phyloP scores from a whole-genome alignment of 352 stramenopile genomes.

The Globisporangium yorkense region DNA sequence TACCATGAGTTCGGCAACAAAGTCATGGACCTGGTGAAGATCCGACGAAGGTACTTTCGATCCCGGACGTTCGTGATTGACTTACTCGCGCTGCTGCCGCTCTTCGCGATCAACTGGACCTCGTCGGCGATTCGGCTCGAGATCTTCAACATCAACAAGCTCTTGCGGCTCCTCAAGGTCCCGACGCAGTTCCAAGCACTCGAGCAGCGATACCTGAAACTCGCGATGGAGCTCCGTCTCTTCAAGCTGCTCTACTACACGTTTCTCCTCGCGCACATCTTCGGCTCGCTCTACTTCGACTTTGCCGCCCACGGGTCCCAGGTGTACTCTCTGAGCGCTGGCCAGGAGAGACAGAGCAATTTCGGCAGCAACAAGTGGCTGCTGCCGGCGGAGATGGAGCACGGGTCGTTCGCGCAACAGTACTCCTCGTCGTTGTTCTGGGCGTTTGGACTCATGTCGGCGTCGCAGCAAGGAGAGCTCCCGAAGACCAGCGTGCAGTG shows the following conservation, averaged over 20 bases:
- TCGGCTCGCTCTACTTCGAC: constrained; percentile 50
- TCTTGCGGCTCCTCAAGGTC: constrained; percentile 42
- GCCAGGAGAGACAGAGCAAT: constrained; percentile 7
- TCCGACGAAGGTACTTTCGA: constrained; percentile 29
- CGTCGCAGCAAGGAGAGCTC: constrained; percentile 29
- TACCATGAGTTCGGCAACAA: constrained; percentile 55
- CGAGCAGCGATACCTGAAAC: constrained; percentile 38
- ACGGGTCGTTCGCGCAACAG: constrained; percentile 13
- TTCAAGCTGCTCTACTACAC: constrained; percentile 59
- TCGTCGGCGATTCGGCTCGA: constrained; percentile 19
- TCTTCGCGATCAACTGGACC: constrained; percentile 38
- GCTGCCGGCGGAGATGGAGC: constrained; percentile 19
- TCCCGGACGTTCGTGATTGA: constrained; percentile 37
- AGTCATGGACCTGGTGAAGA: constrained; percentile 28
- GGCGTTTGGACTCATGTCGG: constrained; percentile 38
- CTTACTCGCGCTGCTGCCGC: constrained; percentile 25
- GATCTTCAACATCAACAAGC: constrained; percentile 47
- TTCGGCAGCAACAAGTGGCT: constrained; percentile 45
- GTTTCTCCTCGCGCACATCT: constrained; percentile 41
- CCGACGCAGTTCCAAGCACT: constrained; percentile 30
- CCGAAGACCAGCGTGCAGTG: constrained; percentile 27
- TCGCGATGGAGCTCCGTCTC: constrained; percentile 33
- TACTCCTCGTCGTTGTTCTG: constrained; percentile 36
- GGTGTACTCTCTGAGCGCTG: constrained; percentile 15
- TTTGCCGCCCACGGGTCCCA: constrained; percentile 37